Base-by-base conservation (phyloP, 1,284 basidiomycete genomes). In the Cutaneotrichosporon arboriforme region DNA sequence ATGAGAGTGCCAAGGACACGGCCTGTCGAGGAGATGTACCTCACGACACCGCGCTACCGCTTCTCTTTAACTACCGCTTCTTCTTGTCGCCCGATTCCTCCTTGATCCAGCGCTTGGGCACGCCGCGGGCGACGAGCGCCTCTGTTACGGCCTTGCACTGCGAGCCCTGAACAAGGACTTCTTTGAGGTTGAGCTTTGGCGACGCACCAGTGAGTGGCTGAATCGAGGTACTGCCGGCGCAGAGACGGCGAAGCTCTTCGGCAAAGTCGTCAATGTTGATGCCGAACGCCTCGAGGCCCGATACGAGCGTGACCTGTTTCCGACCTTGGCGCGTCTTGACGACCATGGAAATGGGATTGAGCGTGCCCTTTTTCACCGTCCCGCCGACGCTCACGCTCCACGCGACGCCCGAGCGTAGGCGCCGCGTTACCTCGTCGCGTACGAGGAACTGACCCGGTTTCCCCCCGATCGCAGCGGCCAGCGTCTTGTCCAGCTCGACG, bases 131-230 rank as follows among this genome's bases (percentile, higher is more conserved):
- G 2, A 81, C 66, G 38, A 93, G 72, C 55, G 88, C 80, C 10
- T 86, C 84, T 14, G 78, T 77, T 14, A 89, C 84, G 1, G 78
- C 75, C 62, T 82, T 81, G 42, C 80, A 76, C 66, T 92, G 89
- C 58, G 85, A 86, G 0, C 90, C 90, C 69, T 91, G 88, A 0
- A 91, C 84, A 65, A 87, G 77, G 7, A 91, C 83, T 64, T 90
- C 85, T 50, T 82, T 67, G 3, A 73, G 55, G 42, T 67, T 63
- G 18, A 74, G 55, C 51, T 73, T 72, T 2, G 70, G 71, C 31
- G 67, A 66, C 14, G 67, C 65, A 3, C 76, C 76, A 0, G 60
- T 56, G 21, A 76, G 58, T 0, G 74, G 70, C 58, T 70, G 68
- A 2, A 75, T 70, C 36, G 84, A 83, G 1, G 90, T 88, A 3